Conservation (phyloP, 257 asterid species). For the Solanum medicagineum region DNA sequence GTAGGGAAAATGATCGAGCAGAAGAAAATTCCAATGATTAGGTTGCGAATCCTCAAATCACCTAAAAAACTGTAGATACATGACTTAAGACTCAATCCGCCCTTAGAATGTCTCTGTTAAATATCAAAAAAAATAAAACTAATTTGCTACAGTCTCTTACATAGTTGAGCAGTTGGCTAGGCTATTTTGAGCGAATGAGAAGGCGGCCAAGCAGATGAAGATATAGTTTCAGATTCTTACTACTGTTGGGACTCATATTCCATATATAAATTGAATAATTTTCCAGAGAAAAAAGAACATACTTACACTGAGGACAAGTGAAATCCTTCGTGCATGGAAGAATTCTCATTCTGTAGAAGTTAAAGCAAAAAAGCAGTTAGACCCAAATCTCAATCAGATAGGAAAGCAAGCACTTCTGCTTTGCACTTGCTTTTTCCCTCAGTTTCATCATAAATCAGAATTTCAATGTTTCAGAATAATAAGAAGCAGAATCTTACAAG, state of each 20-base stretch:
- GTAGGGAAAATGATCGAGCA: neutral
- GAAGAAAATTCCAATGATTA: neutral
- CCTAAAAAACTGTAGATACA: neutral
- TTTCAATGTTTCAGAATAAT: neutral
- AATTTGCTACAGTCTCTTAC: neutral
- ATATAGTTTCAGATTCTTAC: neutral
- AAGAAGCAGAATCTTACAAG: conserved; percentile 33
- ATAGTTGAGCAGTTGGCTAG: neutral
- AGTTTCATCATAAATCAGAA: neutral
- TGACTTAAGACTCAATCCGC: neutral
- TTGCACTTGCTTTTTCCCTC: neutral
- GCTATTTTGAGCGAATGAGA: neutral
- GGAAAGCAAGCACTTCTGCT: neutral
- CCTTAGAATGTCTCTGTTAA: neutral
- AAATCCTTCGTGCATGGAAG: conserved; percentile 24
- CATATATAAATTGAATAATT: neutral
- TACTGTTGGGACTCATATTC: neutral
- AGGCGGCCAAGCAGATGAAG: neutral
- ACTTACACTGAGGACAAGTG: conserved; percentile 31
- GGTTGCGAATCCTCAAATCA: neutral
- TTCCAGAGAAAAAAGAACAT: neutral
- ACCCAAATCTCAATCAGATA: neutral
- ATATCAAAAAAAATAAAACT: neutral
- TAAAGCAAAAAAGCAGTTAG: conserved; percentile 9
- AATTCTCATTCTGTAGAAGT: conserved; percentile 19